Percentiles rank a stretch among this genome's conserved stretches.
phyloP scores from a whole-genome alignment of 1,139 yeast genomes.

The Hansenula sp. region DNA sequence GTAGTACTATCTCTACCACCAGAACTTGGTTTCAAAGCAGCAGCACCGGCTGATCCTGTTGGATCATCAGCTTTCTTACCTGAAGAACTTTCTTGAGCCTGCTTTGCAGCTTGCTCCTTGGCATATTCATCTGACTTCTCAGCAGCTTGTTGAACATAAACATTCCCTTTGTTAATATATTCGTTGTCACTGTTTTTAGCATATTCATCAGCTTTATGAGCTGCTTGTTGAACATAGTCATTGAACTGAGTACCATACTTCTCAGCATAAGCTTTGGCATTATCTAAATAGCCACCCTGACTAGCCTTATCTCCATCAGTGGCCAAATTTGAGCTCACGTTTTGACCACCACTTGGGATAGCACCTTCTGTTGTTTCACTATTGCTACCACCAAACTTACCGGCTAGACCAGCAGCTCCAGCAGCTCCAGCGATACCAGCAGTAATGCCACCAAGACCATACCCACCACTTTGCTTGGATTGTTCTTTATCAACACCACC shows the following conservation, averaged over 20 bases:
- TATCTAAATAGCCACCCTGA: background rate
- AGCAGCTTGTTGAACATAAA: conserved; percentile 3
- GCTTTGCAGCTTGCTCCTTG: conserved; percentile 4
- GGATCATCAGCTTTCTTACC: background rate
- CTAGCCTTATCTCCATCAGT: background rate
- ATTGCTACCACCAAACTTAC: background rate
- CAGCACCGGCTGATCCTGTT: conserved; percentile 1
- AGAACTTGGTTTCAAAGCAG: conserved; percentile 3
- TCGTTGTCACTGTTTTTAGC: conserved; percentile 10
- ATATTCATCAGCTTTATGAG: conserved; percentile 13
- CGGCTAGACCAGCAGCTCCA: conserved; percentile 5
- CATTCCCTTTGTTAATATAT: conserved; percentile 10
- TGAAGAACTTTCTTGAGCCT: background rate
- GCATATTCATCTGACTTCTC: conserved; percentile 8
- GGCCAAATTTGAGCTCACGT: background rate
- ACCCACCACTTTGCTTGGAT: conserved; percentile 9
- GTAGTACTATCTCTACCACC: conserved; percentile 9
- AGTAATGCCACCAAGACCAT: conserved; percentile 9
- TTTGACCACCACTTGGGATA: conserved; percentile 2
- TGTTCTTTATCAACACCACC: conserved; percentile 10
- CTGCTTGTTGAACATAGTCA: conserved; percentile 11
- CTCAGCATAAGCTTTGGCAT: conserved; percentile 6
- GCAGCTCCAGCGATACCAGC: conserved; percentile 6
- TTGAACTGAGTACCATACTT: conserved; percentile 6
- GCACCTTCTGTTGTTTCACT: background rate